These are phyloP conservation scores for Apium graveolens DNA, from an alignment of 129 eudicot genomes.

Conservation along the genomic window DNA sequence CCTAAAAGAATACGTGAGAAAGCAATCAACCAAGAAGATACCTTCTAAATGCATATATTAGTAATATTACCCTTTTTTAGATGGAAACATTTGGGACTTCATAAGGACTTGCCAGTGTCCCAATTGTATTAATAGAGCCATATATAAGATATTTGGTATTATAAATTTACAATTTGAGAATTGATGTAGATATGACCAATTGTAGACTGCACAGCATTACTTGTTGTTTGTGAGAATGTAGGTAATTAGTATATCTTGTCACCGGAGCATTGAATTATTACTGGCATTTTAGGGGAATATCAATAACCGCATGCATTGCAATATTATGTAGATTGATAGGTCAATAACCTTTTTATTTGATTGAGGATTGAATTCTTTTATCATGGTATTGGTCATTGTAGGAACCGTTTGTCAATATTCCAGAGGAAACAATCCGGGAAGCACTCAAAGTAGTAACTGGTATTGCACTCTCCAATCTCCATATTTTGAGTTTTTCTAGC, in stretches of 20 bases:
- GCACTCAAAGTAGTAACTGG: constrained; percentile 75
- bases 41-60: not conserved
- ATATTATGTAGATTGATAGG: not conserved
- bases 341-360: not conserved
- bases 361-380: not conserved
- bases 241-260: not conserved
- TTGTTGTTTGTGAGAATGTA: not conserved
- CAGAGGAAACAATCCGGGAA: constrained; percentile 78
- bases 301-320: not conserved
- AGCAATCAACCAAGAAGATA: not conserved
- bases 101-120: not conserved
- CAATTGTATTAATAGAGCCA: not conserved
- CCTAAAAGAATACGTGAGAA: not conserved
- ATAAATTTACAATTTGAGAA: not conserved
- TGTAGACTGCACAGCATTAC: not conserved
- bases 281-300: not conserved
- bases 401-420: constrained; percentile 84
- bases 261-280: not conserved
- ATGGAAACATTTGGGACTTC: not conserved
- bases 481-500: not conserved
- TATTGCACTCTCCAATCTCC: constrained; percentile 16
- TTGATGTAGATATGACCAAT: not conserved
- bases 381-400: constrained; percentile 10
- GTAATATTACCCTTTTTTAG: not conserved
- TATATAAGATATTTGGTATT: not conserved